phyloP scores from a whole-genome alignment of 2,329 filamentous ascomycete species.

The Talaromyces sp. region DNA sequence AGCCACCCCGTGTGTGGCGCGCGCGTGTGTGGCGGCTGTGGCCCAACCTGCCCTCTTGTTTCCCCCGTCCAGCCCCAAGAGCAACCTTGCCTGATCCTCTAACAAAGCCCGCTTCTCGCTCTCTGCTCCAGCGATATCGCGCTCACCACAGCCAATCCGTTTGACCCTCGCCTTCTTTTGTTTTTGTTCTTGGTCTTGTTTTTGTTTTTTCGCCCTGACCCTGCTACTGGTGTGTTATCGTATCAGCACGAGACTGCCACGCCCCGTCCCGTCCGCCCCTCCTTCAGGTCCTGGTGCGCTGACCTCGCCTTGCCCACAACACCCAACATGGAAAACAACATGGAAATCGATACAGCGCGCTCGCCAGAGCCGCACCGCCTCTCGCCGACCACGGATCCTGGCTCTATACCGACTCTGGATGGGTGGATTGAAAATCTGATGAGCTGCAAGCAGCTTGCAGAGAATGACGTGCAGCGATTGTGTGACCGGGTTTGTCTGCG shows the following conservation, averaged over 20 bases:
- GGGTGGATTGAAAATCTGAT: constrained; percentile 99
- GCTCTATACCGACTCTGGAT: constrained; percentile 87
- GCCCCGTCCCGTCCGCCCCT: constrained; percentile 14
- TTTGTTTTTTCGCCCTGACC: neutral
- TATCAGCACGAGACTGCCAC: constrained; percentile 11
- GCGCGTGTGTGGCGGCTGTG: neutral
- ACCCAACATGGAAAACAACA: constrained; percentile 82
- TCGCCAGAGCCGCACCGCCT: constrained; percentile 73
- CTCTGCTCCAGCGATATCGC: constrained; percentile 1
- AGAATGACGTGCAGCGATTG: constrained; percentile 89
- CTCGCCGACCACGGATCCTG: constrained; percentile 72
- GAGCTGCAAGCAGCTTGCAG: constrained; percentile 95
- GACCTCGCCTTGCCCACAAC: constrained; percentile 18
- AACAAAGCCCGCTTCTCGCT: constrained; percentile 2
- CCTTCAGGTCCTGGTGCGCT: constrained; percentile 19
- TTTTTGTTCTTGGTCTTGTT: constrained; percentile 16
- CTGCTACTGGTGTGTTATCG: neutral
- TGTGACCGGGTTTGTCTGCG: constrained; percentile 80
- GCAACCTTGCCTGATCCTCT: constrained; percentile 6
- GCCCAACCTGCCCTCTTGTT: constrained; percentile 8
- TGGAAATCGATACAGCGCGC: constrained; percentile 90
- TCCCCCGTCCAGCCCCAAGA: neutral
- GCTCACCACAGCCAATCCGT: neutral
- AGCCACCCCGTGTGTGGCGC: neutral
- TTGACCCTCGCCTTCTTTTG: constrained; percentile 10